phyloP scores from a whole-genome alignment of 2,329 filamentous ascomycete genomes.

The Scolecobasidium constrictum region DNA sequence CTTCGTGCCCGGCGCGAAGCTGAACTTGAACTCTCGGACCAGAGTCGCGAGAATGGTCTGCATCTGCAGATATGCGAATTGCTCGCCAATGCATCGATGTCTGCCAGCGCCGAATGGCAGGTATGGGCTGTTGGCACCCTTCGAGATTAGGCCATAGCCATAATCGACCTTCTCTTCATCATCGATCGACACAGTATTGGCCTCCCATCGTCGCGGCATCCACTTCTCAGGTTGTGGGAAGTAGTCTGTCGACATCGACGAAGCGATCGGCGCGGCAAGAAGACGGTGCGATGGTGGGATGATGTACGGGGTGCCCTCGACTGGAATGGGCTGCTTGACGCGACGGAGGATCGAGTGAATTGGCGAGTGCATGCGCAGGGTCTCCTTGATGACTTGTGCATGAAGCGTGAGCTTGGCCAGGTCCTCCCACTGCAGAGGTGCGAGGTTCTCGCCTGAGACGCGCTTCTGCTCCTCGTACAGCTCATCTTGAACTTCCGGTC shows the following conservation, averaged over 20 bases:
- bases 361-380: conserved; percentile 78
- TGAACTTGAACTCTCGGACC: conserved; percentile 70
- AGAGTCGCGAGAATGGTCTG: conserved; percentile 72
- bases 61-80: conserved; percentile 89
- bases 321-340: conserved; percentile 77
- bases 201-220: conserved; percentile 86
- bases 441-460: conserved; percentile 53
- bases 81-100: conserved; percentile 92
- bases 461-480: conserved; percentile 72
- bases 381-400: conserved; percentile 80
- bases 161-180: conserved; percentile 71
- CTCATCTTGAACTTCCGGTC: conserved; percentile 69
- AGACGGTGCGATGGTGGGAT: conserved; percentile 73
- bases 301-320: conserved; percentile 72
- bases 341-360: conserved; percentile 93
- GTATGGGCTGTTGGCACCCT: conserved; percentile 82
- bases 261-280: conserved; percentile 76
- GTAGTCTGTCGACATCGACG: conserved; percentile 57
- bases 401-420: conserved; percentile 72
- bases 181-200: conserved; percentile 39
- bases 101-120: conserved; percentile 88
- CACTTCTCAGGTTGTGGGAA: conserved; percentile 76
- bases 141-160: conserved; percentile 85
- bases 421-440: conserved; percentile 64
- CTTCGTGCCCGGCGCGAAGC: conserved; percentile 60